Conservation (phyloP, 768 basidiomycete species). For the Lepiota venenata region DNA sequence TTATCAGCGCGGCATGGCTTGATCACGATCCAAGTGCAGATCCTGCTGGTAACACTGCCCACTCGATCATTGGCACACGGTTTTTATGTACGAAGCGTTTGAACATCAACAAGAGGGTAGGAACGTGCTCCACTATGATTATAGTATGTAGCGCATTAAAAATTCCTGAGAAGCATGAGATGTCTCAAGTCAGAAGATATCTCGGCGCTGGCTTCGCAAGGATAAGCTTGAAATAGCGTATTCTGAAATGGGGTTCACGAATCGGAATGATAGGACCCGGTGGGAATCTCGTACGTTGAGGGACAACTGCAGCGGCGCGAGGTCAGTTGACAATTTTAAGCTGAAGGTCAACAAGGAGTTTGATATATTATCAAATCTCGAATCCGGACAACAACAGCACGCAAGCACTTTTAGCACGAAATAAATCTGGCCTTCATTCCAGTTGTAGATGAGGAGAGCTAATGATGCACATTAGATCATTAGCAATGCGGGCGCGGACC, state of each 20-base stretch:
- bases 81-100: too few relatives aligned
- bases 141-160: too few relatives aligned
- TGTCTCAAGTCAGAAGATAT: too few relatives aligned
- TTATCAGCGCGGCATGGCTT: neutral
- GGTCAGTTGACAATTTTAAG: neutral
- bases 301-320: neutral
- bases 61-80: neutral
- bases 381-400: neutral
- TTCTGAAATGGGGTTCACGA: too few relatives aligned
- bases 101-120: neutral
- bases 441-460: too few relatives aligned
- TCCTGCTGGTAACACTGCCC: neutral
- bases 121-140: neutral
- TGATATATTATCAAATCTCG: neutral
- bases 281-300: too few relatives aligned
- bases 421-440: neutral
- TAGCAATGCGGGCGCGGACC: too few relatives aligned
- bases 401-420: neutral
- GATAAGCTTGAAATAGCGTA: too few relatives aligned
- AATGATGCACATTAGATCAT: too few relatives aligned
- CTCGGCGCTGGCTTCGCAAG: too few relatives aligned
- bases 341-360: neutral
- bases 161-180: too few relatives aligned
- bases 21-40: neutral
- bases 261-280: neutral